Evolutionary conservation across 306 rosid genomes (phyloP).

Genomic region (Prinsepia uniflora): DNA sequence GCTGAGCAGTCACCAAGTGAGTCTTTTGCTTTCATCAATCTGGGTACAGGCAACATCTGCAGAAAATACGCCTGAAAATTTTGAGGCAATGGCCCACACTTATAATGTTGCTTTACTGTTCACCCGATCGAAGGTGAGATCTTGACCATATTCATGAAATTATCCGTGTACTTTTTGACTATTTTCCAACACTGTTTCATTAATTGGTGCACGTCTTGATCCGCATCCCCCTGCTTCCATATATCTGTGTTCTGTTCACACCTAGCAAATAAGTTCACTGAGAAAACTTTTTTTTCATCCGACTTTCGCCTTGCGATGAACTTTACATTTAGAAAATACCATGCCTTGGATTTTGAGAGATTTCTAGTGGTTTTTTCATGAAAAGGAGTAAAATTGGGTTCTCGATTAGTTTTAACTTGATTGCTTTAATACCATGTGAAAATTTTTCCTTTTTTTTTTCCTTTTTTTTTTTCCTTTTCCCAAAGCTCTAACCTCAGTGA

Average conservation of each 20-base stretch:
- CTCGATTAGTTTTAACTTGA: constrained; percentile 3
- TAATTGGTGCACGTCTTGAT: neutral
- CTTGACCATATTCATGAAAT: constrained; percentile 19
- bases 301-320: neutral
- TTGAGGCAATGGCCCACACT: constrained; percentile 91
- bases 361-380: neutral
- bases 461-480: neutral
- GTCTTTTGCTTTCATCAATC: constrained; percentile 87
- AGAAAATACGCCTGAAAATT: constrained; percentile 66
- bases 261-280: neutral
- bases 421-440: neutral
- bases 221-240: neutral
- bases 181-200: neutral
- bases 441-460: too few species aligned
- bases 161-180: constrained; percentile 13
- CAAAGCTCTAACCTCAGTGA: constrained; percentile 11
- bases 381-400: neutral
- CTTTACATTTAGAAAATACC: neutral
- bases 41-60: constrained; percentile 93
- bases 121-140: constrained; percentile 76
- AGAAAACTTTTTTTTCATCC: neutral
- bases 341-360: neutral
- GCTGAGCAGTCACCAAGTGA: constrained; percentile 90
- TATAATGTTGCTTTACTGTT: constrained; percentile 68
- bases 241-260: neutral